phyloP scores from a whole-genome alignment of 192 early-diverging fungal genomes.

The Coemansia reversa region DNA sequence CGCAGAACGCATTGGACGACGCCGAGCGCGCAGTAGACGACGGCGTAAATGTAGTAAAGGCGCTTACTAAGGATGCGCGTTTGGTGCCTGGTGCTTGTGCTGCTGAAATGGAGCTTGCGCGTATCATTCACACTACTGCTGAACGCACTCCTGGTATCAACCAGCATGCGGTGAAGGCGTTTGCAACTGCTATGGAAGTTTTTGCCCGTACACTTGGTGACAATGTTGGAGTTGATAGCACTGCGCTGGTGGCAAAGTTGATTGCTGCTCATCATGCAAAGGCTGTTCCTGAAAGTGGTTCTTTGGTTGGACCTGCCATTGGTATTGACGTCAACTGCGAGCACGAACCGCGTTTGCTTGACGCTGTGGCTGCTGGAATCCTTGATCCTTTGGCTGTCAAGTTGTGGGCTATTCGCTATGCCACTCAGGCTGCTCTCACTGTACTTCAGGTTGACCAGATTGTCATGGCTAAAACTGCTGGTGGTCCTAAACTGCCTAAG shows the following conservation, averaged over 20 bases:
- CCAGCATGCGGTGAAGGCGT: conserved; percentile 96
- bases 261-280: conserved; percentile 86
- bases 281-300: conserved; percentile 12
- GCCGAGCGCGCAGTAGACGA: conserved; percentile 97
- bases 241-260: conserved; percentile 86
- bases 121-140: conserved; percentile 71
- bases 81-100: conserved; percentile 94
- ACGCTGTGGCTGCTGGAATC: conserved; percentile 73
- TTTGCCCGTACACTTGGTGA: conserved; percentile 93
- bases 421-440: conserved; percentile 89
- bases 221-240: conserved; percentile 92
- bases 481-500: conserved; percentile 90
- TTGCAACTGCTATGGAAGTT: conserved; percentile 91
- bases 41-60: conserved; percentile 96
- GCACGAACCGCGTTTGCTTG: conserved; percentile 49
- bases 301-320: conserved; percentile 27
- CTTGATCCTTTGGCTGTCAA: conserved; percentile 82
- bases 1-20: conserved; percentile 93
- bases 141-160: conserved; percentile 92
- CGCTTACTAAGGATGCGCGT: conserved; percentile 79
- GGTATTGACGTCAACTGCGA: conserved; percentile 85
- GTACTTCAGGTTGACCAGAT: conserved; percentile 98
- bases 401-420: conserved; percentile 85
- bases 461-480: conserved; percentile 97
- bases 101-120: conserved; percentile 87